A percentile compares a stretch with the other conserved stretches of the same genome.
These are phyloP conservation scores for Litsea cubeba DNA, from an alignment of 164 flowering plant genomes.

Conservation along the genomic window DNA sequence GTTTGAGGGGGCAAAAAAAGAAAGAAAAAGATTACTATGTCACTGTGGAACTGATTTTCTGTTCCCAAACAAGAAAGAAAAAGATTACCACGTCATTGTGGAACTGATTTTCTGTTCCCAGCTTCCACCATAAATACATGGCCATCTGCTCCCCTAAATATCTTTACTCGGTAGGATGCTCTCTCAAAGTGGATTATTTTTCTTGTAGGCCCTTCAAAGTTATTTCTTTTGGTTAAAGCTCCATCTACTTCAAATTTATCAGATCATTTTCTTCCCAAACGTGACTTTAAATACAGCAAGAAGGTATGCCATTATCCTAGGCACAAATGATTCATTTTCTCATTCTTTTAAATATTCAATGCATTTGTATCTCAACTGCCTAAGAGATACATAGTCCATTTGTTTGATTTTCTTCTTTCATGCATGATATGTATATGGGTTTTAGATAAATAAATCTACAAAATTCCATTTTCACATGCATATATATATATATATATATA, in stretches of 20 bases:
- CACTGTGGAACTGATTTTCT: too few relatives aligned
- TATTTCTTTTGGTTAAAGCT: constrained; percentile 86
- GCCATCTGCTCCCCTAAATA: neutral
- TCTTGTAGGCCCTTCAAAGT: constrained; percentile 66
- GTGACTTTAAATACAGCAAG: constrained; percentile 74
- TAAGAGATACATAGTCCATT: neutral
- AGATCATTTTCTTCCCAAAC: constrained; percentile 89
- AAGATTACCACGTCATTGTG: neutral
- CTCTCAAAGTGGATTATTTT: neutral
- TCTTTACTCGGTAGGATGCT: neutral
- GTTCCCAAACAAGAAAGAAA: neutral
- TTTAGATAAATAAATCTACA: neutral
- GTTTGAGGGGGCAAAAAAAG: neutral
- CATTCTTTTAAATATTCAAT: neutral
- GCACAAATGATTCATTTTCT: neutral
- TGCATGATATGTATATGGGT: neutral
- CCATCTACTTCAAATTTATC: constrained; percentile 66
- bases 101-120: neutral
- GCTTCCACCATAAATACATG: neutral
- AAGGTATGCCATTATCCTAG: constrained; percentile 44
- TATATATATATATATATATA: too few relatives aligned
- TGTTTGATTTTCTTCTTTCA: neutral
- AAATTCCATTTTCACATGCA: neutral
- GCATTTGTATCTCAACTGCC: neutral
- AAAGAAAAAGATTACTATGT: too few relatives aligned